phyloP scores from a whole-genome alignment of 345 rosid species.

The Kandelia obovata region DNA sequence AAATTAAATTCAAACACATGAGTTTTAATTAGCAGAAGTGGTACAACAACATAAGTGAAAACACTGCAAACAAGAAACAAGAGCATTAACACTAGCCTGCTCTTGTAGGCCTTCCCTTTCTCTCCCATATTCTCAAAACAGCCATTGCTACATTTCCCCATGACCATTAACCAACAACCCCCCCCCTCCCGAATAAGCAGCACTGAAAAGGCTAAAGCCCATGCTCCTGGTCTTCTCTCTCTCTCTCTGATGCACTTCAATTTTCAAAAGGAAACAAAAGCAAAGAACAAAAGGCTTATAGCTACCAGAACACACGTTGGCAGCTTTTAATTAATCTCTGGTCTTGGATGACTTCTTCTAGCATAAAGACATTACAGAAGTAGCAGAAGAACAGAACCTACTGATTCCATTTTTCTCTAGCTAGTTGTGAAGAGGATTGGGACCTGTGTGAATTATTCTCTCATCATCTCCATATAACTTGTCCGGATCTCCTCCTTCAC shows the following conservation, averaged over 20 bases:
- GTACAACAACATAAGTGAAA: conserved; percentile 16
- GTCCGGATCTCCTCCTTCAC: conserved; percentile 38
- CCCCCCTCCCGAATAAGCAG: conserved; percentile 19
- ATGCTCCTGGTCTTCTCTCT: conserved; percentile 34
- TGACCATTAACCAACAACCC: conserved; percentile 5
- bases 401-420: not conserved
- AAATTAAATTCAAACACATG: conserved; percentile 27
- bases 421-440: conserved; percentile 91
- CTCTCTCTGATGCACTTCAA: conserved; percentile 15
- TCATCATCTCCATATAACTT: conserved; percentile 58
- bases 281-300: conserved; percentile 1
- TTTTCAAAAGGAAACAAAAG: conserved; percentile 16
- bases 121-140: not conserved
- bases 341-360: conserved; percentile 12
- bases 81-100: conserved; percentile 60
- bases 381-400: conserved; percentile 13
- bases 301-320: conserved; percentile 1
- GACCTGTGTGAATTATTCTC: conserved; percentile 86
- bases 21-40: conserved; percentile 21
- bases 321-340: conserved; percentile 12
- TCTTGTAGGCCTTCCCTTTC: not conserved
- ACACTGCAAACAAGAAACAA: conserved; percentile 39
- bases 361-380: conserved; percentile 5
- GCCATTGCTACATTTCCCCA: not conserved
- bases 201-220: conserved; percentile 45